Evolutionary conservation across 768 basidiomycete genomes (phyloP), one percentile per base, ranked within the genome.

Genomic region (Thelephora aurantiotincta): DNA sequence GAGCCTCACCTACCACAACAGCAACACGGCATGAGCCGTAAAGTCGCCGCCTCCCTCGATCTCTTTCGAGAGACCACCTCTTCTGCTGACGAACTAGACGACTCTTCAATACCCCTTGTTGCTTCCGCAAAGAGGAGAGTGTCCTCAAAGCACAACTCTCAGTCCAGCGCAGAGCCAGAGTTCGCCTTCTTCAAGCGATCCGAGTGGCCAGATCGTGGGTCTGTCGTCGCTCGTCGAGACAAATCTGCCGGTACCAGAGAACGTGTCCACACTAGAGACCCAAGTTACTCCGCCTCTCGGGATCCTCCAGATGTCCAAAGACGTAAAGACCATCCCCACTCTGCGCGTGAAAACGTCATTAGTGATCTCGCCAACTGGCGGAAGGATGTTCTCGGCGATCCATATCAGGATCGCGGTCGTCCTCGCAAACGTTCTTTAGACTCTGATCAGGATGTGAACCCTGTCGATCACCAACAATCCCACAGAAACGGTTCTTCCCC

Each of bases 131-230:
- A 59, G 22, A 65, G 61, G 59, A 62, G 48, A 57, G 59, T 33
- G 59, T 61, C 22, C 58, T 64, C 60, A 23, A 5, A 33, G 3
- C 63, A 67, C 30, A 67, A 74, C 35, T 65, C 66, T 30, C 66
- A 69, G 23, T 73, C 76, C 50, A 77, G 84, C 38, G 73, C 75
- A 20, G 74, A 82, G 51, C 72, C 82, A 14, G 73, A 79, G 57
- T 87, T 78, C 57, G 76, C 87, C 66, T 87, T 86, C 55, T 82
- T 88, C 43, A 87, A 85, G 59, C 75, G 86, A 37, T 78, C 87
- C 13, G 86, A 84, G 53, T 88, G 87, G 87, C 83, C 82, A 1
- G 84, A 85, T 60, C 75, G 82, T 35, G 86, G 86, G 64, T 68
- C 75, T 5, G 81, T 78, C 48, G 81, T 79, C 16, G 66, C 79